A percentile compares a stretch with the other conserved stretches of the same genome.
phyloP scores from a whole-genome alignment of 225 moss, liverwort and hornwort species.

The Polytrichum formosum region DNA sequence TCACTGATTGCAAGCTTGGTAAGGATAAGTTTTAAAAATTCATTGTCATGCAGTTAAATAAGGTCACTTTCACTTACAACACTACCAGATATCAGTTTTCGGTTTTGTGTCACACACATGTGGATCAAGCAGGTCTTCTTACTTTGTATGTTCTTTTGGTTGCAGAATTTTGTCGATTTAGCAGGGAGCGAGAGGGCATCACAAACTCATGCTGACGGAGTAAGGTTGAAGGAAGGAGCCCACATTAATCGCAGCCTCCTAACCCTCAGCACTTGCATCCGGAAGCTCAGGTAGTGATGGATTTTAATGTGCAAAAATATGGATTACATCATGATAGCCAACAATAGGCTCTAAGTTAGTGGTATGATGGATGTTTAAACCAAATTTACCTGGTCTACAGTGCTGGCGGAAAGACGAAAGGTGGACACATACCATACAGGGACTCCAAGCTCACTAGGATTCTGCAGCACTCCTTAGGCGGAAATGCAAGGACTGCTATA shows the following conservation, averaged over 20 bases:
- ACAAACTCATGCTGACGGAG: conserved; percentile 59
- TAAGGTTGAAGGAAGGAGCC: conserved; percentile 61
- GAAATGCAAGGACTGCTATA: conserved; percentile 66
- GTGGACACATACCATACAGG: conserved; percentile 64
- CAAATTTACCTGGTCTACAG: conserved; percentile 24
- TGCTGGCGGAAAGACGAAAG: conserved; percentile 45
- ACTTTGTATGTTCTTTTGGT: neutral
- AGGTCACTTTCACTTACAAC: neutral
- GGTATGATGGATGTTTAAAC: no score
- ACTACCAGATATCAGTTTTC: neutral
- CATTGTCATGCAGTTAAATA: neutral
- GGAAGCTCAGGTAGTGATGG: conserved; percentile 49
- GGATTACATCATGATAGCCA: no score
- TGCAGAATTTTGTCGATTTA: conserved; percentile 66
- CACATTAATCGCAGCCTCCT: conserved; percentile 68
- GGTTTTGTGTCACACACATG: neutral
- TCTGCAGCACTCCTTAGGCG: conserved; percentile 64
- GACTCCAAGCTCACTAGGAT: conserved; percentile 68
- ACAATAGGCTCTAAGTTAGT: no score
- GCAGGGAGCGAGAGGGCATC: conserved; percentile 70
- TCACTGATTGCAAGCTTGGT: conserved; percentile 61
- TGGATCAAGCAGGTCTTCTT: neutral
- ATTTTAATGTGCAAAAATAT: neutral
- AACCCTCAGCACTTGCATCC: conserved; percentile 62
- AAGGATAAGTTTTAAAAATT: neutral